A percentile compares a stretch with the other conserved stretches of the same genome.
Conservation (phyloP, 371 early-diverging fungal species). For the Mucor mucedo region DNA sequence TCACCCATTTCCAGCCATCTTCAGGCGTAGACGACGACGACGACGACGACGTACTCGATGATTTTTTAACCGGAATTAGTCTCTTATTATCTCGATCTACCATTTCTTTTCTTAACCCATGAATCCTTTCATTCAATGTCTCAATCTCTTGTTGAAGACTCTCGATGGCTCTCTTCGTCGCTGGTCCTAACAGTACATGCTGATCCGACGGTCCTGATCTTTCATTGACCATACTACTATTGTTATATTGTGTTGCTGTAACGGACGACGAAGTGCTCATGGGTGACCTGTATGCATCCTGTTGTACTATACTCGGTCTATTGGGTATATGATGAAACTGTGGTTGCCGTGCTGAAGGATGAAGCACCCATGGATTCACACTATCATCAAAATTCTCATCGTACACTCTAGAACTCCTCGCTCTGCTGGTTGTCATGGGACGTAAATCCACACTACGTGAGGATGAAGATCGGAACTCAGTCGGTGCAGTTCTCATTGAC, state of each 20-base stretch:
- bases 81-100: conserved; percentile 25
- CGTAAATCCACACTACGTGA: conserved; percentile 8
- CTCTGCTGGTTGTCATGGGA: conserved; percentile 11
- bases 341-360: conserved; percentile 20
- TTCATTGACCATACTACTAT: neutral
- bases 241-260: conserved; percentile 32
- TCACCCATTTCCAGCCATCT: conserved; percentile 51
- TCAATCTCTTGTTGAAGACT: conserved; percentile 47
- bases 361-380: conserved; percentile 45
- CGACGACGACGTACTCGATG: neutral
- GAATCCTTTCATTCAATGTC: conserved; percentile 51
- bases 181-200: conserved; percentile 39
- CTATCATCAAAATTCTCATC: conserved; percentile 39
- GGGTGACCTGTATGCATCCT: conserved; percentile 18
- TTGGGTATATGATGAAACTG: conserved; percentile 24
- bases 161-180: conserved; percentile 48
- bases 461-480: conserved; percentile 21
- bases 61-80: neutral
- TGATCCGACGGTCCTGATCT: neutral
- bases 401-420: conserved; percentile 11
- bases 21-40: conserved; percentile 3
- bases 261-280: conserved; percentile 36
- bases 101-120: conserved; percentile 47
- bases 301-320: conserved; percentile 7
- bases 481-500: conserved; percentile 35